phyloP scores from a whole-genome alignment of 2,329 filamentous ascomycete species.

The Pestalotiopsis sp. region DNA sequence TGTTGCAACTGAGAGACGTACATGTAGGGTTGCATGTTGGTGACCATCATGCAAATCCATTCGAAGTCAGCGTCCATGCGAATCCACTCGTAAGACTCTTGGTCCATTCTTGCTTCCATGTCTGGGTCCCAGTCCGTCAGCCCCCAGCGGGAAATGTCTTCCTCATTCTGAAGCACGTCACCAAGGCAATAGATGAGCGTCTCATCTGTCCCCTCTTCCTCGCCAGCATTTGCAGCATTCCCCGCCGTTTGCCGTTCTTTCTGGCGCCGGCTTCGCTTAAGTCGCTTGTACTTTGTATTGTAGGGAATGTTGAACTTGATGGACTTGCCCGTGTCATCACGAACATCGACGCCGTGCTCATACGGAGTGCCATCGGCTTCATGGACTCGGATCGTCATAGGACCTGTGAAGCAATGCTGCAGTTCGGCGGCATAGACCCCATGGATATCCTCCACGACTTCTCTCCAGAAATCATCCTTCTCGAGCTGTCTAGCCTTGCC shows the following conservation, averaged over 20 bases:
- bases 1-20: conserved; percentile 96
- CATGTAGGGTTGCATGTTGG: conserved; percentile 92
- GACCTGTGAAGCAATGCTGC: conserved; percentile 86
- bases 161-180: conserved; percentile 81
- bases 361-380: conserved; percentile 98
- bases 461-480: conserved; percentile 78
- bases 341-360: conserved; percentile 96
- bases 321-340: conserved; percentile 75
- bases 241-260: conserved; percentile 57
- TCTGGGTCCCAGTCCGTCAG: conserved; percentile 88
- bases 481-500: conserved; percentile 58
- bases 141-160: conserved; percentile 83
- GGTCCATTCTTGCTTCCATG: conserved; percentile 88
- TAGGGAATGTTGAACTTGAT: conserved; percentile 93
- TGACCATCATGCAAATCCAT: conserved; percentile 87
- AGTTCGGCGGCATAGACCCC: conserved; percentile 70
- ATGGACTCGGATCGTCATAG: conserved; percentile 97
- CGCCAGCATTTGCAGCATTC: conserved; percentile 40
- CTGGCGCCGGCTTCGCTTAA: conserved; percentile 79
- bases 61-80: conserved; percentile 97
- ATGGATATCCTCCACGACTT: conserved; percentile 78
- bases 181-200: conserved; percentile 89
- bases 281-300: conserved; percentile 97
- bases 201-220: conserved; percentile 70
- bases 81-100: conserved; percentile 98